Evolutionary conservation across 2,329 filamentous ascomycete genomes (phyloP), one percentile per base, ranked within the genome.

Genomic region (Fusarium tricinctum): DNA sequence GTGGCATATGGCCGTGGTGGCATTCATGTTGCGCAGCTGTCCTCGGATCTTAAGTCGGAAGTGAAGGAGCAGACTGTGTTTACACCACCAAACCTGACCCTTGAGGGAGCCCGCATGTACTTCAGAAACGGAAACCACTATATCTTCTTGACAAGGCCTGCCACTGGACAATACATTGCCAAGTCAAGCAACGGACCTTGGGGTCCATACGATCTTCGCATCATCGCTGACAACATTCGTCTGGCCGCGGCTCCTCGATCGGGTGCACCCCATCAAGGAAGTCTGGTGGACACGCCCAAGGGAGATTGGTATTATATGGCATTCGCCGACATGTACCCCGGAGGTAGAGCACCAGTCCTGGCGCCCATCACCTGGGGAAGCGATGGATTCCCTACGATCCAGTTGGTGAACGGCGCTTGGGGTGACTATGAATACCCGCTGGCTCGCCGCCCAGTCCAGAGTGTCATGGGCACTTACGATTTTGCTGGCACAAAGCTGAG

Each of bases 241-340:
- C 42, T 67, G 0, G 76, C 81, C 0, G 83, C 85, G 0, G 69
- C 87, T 0, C 50, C 78, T 0, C 44, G 77, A 12, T 80, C 81
- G 1, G 85, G 85, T 2, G 74, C 73, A 14, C 81, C 83, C 0
- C 84, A 88, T 59, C 87, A 89, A 71, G 87, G 87, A 1, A 82
- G 83, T 15, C 75, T 89, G 4, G 81, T 89, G 1, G 80, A 86
- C 26, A 86, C 84, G 0, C 80, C 81, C 2, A 74, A 79, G 8
- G 84, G 84, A 0, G 75, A 83, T 15, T 89, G 86, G 86, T 88
- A 85, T 69, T 89, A 86, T 66, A 83, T 88, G 74, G 81, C 83
- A 0, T 89, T 89, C 68, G 74, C 82, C 7, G 84, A 86, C 66
- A 78, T 80, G 0, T 89, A 86, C 51, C 86, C 87, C 0, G 82